Base-by-base conservation (phyloP, 2,329 filamentous ascomycete genomes). In the Fusarium sp. region DNA sequence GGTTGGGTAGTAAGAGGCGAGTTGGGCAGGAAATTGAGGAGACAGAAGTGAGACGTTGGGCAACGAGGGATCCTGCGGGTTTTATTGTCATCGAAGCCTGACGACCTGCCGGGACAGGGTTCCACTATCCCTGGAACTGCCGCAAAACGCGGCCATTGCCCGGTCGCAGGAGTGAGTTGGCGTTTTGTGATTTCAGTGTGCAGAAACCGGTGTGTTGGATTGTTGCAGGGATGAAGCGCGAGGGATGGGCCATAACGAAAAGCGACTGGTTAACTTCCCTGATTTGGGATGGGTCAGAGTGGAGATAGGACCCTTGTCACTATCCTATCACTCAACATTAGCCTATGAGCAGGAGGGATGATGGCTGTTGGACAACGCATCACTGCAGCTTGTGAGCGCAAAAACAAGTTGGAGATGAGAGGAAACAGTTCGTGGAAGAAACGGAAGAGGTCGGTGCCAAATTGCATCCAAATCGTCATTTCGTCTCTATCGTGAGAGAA, bases 111-210 rank as follows among this genome's bases (percentile, higher is more conserved):
- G 58, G 39, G 46, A 51, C 61, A 69, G 58, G 60, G 67, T 73
- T 72, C 72, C 74, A 73, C 72, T 62, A 59, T 70, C 70, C 65
- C 72, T 72, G 59, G 65, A 71, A 73, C 61, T 63, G 67, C 64
- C 55, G 65, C 67, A 60, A 61, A 57, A 58, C 54, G 46, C 59
- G 77, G 82, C 76, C 82, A 78, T 82, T 80, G 81, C 82, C 82
- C 78, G 81, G 81, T 76, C 79, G 81, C 77, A 80, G 75, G 74
- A 78, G 77, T 84, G 82, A 79, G 83, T 75, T 84, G 83, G 81
- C 83, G 72, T 71, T 68, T 37, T 70, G 62, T 71, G 73, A 63
- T 80, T 79, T 67, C 63, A 66, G 62, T 65, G 59, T 65, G 64
- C 63, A 73, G 59, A 71, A 70, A 67, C 64, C 70, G 62, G 67